Evolutionary conservation across 371 early-diverging fungal genomes (phyloP).

Genomic region (Cokeromyces recurvatus): DNA sequence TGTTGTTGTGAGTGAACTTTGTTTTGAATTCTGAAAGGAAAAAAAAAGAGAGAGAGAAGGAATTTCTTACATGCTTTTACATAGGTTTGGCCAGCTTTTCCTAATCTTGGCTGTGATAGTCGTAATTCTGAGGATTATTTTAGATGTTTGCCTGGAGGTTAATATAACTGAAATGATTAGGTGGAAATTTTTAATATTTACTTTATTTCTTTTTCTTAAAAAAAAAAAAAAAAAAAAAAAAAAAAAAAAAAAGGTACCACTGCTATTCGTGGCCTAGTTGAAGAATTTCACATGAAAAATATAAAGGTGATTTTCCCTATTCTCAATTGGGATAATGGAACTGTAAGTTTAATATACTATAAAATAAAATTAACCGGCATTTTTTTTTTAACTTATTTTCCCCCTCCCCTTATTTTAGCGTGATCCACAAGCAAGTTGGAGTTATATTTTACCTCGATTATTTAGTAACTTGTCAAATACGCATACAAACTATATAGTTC

Average conservation of each 20-base stretch:
- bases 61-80: too few species aligned
- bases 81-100: conserved; percentile 22
- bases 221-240: too few species aligned
- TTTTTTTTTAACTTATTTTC: too few species aligned
- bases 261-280: conserved; percentile 17
- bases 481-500: too few species aligned
- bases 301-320: conserved; percentile 22
- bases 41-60: too few species aligned
- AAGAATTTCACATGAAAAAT: conserved; percentile 15
- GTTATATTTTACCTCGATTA: conserved; percentile 25
- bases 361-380: not conserved
- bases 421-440: conserved; percentile 24
- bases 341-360: conserved; percentile 10
- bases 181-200: not conserved
- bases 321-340: conserved; percentile 21
- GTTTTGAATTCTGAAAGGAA: too few species aligned
- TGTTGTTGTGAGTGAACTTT: conserved; percentile 17
- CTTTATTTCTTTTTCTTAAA: too few species aligned
- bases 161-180: not conserved
- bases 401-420: conserved; percentile 6
- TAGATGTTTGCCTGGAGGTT: conserved; percentile 26
- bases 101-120: conserved; percentile 27
- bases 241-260: conserved; percentile 8
- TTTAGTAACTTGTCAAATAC: conserved; percentile 25
- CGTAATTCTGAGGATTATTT: conserved; percentile 26